A percentile compares a stretch with the other conserved stretches of the same genome.
Evolutionary conservation across 257 asterid genomes (phyloP).

Genomic region (Echium plantagineum): DNA sequence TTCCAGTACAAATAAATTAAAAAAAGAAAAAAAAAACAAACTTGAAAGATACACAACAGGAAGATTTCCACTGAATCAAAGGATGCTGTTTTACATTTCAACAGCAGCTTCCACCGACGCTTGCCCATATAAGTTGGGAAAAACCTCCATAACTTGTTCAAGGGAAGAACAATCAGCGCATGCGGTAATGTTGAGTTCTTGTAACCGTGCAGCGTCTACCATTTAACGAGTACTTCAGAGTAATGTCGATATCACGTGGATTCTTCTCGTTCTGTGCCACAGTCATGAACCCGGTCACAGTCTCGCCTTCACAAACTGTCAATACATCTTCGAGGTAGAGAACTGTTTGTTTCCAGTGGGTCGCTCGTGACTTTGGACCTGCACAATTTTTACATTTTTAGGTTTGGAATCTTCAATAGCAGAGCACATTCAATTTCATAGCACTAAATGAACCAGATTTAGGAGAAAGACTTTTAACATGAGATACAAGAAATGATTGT

Average conservation of each 20-base stretch:
- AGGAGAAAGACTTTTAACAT: too few relatives aligned
- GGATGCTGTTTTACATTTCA: not conserved
- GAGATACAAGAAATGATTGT: too few relatives aligned
- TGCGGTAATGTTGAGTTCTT: conserved; percentile 56
- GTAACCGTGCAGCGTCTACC: conserved; percentile 55
- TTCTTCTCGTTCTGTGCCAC: conserved; percentile 87
- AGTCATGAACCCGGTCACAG: conserved; percentile 50
- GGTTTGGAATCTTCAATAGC: not conserved
- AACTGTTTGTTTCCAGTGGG: conserved; percentile 98
- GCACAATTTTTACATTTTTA: not conserved
- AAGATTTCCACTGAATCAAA: not conserved
- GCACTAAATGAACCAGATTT: conserved; percentile 1
- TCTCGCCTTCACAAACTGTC: conserved; percentile 77
- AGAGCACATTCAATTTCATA: not conserved
- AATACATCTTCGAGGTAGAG: conserved; percentile 88
- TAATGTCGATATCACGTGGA: conserved; percentile 88
- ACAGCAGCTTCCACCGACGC: not conserved
- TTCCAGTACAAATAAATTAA: not conserved
- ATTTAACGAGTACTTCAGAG: conserved; percentile 54
- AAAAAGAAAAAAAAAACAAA: too few relatives aligned
- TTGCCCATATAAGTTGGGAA: not conserved
- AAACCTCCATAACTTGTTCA: not conserved
- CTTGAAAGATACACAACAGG: not conserved
- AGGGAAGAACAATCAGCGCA: conserved; percentile 33
- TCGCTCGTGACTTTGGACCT: conserved; percentile 86